These are phyloP conservation scores for Neoboletus magnificus DNA, from an alignment of 768 basidiomycete genomes.

Conservation along the genomic window DNA sequence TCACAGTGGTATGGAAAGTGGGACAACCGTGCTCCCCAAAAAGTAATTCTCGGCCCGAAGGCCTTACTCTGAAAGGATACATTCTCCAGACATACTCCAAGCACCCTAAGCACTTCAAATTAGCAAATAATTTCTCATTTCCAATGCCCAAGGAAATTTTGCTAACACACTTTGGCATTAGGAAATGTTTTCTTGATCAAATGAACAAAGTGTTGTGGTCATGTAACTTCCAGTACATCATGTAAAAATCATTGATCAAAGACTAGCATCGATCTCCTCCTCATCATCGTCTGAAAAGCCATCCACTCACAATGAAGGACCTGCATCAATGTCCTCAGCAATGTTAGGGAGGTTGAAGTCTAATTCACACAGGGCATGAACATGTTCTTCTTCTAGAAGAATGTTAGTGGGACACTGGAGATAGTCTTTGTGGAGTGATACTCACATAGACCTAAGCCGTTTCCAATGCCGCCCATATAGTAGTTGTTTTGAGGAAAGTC, in stretches of 20 bases:
- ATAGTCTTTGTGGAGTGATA: background rate
- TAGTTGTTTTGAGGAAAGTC: background rate
- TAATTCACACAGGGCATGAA: background rate
- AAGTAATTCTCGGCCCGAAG: background rate
- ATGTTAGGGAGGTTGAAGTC: background rate
- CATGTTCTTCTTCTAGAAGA: no score
- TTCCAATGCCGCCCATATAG: background rate
- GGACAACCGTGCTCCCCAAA: background rate
- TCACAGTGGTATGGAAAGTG: background rate
- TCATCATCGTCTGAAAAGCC: no score
- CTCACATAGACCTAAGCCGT: background rate
- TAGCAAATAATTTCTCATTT: no score
- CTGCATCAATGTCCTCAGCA: background rate
- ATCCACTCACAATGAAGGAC: background rate
- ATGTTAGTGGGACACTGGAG: background rate
- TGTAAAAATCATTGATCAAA: no score
- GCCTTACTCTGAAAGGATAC: background rate
- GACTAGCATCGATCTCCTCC: no score
- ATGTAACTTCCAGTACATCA: no score
- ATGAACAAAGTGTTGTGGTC: no score
- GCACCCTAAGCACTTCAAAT: no score
- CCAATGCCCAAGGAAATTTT: no score
- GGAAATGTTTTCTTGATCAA: no score
- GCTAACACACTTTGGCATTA: no score
- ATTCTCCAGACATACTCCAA: background rate